Evolutionary conservation across 23 red algal genomes (phyloP).

Genomic region (Gracilaria caudata): DNA sequence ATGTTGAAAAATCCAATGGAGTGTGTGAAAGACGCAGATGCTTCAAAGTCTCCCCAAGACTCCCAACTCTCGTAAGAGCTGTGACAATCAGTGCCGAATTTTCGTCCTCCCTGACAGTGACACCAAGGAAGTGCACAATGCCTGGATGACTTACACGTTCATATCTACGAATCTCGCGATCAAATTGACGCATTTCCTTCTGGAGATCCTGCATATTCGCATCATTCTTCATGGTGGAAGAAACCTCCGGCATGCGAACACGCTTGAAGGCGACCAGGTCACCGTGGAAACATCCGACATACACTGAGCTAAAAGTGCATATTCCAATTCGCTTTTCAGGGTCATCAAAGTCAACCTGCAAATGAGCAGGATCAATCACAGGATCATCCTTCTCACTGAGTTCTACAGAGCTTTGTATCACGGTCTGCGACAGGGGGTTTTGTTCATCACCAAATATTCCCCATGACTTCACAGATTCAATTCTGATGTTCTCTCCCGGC

Average conservation of each 20-base stretch:
- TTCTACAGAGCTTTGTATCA: slow-evolving; percentile 9
- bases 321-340: slow-evolving; percentile 47
- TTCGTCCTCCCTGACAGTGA: slow-evolving; percentile 24
- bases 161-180: slow-evolving; percentile 65
- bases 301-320: slow-evolving; percentile 75
- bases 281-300: slow-evolving; percentile 56
- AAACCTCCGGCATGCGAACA: slow-evolving; percentile 31
- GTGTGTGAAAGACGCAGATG: slow-evolving; percentile 1
- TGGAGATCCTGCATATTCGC: slow-evolving; percentile 6
- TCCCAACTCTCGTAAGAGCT: slow-evolving; percentile 63
- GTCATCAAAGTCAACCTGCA: slow-evolving; percentile 50
- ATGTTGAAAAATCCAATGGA: slow-evolving; percentile 29
- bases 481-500: neutral
- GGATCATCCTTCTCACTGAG: neutral
- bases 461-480: slow-evolving; percentile 12
- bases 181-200: slow-evolving; percentile 40
- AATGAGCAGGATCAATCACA: slow-evolving; percentile 29
- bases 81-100: slow-evolving; percentile 63
- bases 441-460: neutral
- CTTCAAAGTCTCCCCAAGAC: slow-evolving; percentile 27
- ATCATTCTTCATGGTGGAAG: slow-evolving; percentile 27
- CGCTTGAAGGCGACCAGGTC: slow-evolving; percentile 78
- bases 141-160: slow-evolving; percentile 60
- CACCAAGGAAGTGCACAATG: slow-evolving; percentile 65
- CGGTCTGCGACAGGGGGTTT: neutral